Evolutionary conservation across 805 yeast species (phyloP), one percentile per base, ranked within the genome.

Genomic region (Wickerhamomyces xylosicus): DNA sequence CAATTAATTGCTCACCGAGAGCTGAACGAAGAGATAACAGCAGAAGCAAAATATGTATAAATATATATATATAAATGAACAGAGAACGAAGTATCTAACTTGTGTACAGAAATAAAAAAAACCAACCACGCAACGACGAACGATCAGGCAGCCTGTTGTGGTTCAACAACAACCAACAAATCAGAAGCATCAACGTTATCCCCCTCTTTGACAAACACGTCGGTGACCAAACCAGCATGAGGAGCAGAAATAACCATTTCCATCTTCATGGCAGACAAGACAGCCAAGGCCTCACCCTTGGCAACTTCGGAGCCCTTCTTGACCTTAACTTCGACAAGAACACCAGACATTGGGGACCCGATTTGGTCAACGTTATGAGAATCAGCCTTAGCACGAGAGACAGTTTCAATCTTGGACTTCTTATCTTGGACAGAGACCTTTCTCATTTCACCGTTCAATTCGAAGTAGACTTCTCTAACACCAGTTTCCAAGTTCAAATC

Each of bases 341-440:
- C 97, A 69, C 98, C 98, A 33, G 97, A 95, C 97, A 90, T 90
- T 64, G 98, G 98, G 5, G 98, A 95, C 52, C 97, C 97, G 46
- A 92, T 80, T 52, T 92, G 96, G 57, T 79, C 82, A 43, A 94
- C 85, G 62, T 85, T 84, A 57, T 77, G 79, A 15, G 82, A 70
- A 51, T 83, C 86, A 41, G 97, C 97, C 73, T 90, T 92, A 50
- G 90, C 85, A 59, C 95, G 80, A 25, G 90, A 68, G 44, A 85
- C 73, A 35, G 84, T 74, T 62, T 89, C 96, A 43, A 90, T 78
- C 39, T 90, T 80, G 42, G 89, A 85, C 31, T 76, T 75, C 64
- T 80, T 85, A 67, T 90, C 98, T 48, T 80, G 86, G 46, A 92
- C 83, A 31, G 94, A 74, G 45, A 92, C 95, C 57, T 90, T 89